Conservation (phyloP, 2,329 filamentous ascomycete genomes). For the Metarhizium anisopliae region DNA sequence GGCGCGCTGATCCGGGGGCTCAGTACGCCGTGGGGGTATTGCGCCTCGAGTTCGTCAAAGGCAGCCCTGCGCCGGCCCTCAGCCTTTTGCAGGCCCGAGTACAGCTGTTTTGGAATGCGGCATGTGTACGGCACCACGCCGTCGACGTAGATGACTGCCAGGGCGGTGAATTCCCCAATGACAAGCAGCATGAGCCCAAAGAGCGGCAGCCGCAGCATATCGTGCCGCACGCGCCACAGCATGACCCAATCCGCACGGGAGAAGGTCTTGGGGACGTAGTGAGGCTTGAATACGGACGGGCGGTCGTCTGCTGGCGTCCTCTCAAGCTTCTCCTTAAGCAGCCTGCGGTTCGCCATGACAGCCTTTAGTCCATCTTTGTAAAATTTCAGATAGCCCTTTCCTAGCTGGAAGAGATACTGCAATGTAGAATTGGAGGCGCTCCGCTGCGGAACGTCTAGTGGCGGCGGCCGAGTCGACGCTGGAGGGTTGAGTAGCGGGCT, state of each 20-base stretch:
- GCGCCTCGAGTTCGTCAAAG: constrained; percentile 33
- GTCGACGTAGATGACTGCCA: constrained; percentile 65
- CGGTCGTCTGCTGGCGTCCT: constrained; percentile 45
- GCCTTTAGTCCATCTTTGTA: constrained; percentile 79
- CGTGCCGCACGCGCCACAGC: constrained; percentile 56
- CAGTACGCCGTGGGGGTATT: constrained; percentile 25
- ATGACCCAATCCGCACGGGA: constrained; percentile 66
- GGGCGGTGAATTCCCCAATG: constrained; percentile 78
- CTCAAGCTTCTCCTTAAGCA: constrained; percentile 35
- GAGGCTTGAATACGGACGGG: constrained; percentile 28
- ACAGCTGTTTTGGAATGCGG: constrained; percentile 68
- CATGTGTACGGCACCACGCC: constrained; percentile 71
- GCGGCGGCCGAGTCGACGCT: constrained; percentile 60
- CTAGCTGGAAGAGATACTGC: constrained; percentile 49
- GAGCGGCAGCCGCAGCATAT: constrained; percentile 67
- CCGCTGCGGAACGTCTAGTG: constrained; percentile 53
- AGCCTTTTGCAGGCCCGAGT: constrained; percentile 42
- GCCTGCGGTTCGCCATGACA: constrained; percentile 58
- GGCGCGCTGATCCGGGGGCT: constrained; percentile 20
- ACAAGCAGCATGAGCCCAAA: constrained; percentile 69
- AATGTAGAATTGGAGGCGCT: constrained; percentile 22
- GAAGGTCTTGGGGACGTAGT: constrained; percentile 23
- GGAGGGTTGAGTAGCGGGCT: constrained; percentile 58
- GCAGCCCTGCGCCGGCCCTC: constrained; percentile 43
- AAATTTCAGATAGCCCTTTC: constrained; percentile 71